phyloP scores from a whole-genome alignment of 2,329 filamentous ascomycete species.

The Diaporthe sp. region DNA sequence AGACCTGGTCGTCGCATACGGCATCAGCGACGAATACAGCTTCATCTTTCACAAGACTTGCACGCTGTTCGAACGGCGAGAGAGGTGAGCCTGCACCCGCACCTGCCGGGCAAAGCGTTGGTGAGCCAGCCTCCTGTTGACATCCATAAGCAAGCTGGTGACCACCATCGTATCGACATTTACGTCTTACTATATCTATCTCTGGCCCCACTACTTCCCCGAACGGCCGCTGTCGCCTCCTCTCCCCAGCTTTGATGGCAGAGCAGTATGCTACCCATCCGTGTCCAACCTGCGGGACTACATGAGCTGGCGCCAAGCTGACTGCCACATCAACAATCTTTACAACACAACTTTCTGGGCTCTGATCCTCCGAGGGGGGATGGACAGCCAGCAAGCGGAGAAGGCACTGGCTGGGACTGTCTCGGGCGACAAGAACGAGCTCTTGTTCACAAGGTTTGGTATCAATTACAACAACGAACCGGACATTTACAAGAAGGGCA shows the following conservation, averaged over 20 bases:
- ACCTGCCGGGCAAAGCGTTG: not conserved
- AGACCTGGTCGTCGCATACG: conserved; percentile 90
- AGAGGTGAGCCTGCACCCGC: conserved; percentile 67
- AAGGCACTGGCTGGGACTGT: conserved; percentile 85
- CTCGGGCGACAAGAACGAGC: conserved; percentile 93
- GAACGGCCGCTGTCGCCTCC: conserved; percentile 78
- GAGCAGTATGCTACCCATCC: conserved; percentile 91
- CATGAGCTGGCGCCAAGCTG: conserved; percentile 96
- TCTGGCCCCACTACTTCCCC: conserved; percentile 84
- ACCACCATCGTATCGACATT: conserved; percentile 95
- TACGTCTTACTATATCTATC: conserved; percentile 88
- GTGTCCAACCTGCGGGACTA: conserved; percentile 90
- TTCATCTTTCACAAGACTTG: conserved; percentile 91
- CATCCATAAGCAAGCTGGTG: conserved; percentile 80
- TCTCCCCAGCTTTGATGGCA: conserved; percentile 91
- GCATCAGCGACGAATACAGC: conserved; percentile 95
- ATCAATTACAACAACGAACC: conserved; percentile 99
- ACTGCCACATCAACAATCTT: conserved; percentile 98
- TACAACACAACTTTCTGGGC: conserved; percentile 99
- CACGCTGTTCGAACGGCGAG: conserved; percentile 86
- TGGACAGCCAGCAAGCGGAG: conserved; percentile 85
- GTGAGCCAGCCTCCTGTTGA: conserved; percentile 31
- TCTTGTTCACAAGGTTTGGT: conserved; percentile 87
- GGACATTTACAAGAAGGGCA: conserved; percentile 94
- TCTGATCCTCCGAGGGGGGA: conserved; percentile 82